Base-by-base conservation (phyloP, 805 yeast genomes). In the Yarrowia osloensis region DNA sequence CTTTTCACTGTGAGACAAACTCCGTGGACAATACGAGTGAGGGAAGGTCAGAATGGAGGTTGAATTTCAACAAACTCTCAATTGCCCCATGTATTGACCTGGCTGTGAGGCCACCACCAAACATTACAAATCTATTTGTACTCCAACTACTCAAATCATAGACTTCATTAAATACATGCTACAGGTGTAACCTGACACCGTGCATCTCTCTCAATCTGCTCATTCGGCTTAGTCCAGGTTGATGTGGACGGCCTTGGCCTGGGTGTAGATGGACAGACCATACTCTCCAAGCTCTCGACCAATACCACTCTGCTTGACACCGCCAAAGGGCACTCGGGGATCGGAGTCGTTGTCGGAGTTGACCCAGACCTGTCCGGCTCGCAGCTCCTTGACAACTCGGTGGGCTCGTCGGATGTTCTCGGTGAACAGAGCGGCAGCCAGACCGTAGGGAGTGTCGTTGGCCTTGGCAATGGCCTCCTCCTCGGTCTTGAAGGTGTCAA, bases 221-320 rank as follows among this genome's bases (percentile, higher is more conserved):
- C 35, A 11, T 12, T 7, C 35, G 9, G 17, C 11, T 15, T 35
- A 68, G 40, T 71, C 74, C 37, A 72, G 63, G 68, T 72, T 73
- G 57, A 79, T 75, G 65, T 78, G 81, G 62, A 93, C 96, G 63
- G 97, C 89, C 84, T 93, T 94, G 71, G 82, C 84, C 78, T 91
- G 96, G 70, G 91, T 86, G 83, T 92, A 94, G 78, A 87, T 88
- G 69, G 88, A 90, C 74, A 94, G 79, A 68, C 96, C 96, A 71
- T 91, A 93, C 69, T 84, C 85, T 74, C 97, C 97, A 84, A 92
- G 86, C 82, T 94, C 97, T 78, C 96, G 86, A 75, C 98, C 98
- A 70, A 89, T 82, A 78, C 98, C 98, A 68, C 95, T 88, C 83
- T 87, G 86, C 78, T 91, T 91, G 82, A 83, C 89, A 54, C 97